These are phyloP conservation scores for Coemansia sp. DNA, from an alignment of 192 early-diverging fungal species.

Conservation along the genomic window DNA sequence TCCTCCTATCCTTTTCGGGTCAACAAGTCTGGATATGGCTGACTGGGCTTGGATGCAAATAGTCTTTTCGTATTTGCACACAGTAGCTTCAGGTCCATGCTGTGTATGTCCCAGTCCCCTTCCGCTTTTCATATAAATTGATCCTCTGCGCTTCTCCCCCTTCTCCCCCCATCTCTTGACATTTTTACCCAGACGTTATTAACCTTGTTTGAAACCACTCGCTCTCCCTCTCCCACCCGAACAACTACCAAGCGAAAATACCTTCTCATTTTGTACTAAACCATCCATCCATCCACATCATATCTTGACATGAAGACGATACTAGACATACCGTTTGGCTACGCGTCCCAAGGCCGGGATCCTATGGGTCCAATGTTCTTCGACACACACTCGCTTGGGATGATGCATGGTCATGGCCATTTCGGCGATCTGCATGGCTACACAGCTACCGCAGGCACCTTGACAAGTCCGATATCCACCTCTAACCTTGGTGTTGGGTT, in stretches of 20 bases:
- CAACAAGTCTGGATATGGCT: constrained; percentile 1
- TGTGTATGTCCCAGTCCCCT: not conserved
- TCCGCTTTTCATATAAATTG: not conserved
- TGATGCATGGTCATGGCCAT: constrained; percentile 23
- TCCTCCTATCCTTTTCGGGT: not conserved
- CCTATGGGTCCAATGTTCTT: constrained; percentile 23
- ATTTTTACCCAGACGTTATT: not conserved
- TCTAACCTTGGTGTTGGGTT: constrained; percentile 22
- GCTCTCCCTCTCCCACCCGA: not conserved
- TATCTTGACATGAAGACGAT: constrained; percentile 7
- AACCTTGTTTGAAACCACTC: not conserved
- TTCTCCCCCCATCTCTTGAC: not conserved
- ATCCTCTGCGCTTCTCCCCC: not conserved
- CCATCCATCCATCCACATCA: too few species aligned
- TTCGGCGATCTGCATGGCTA: constrained; percentile 21
- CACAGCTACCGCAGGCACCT: constrained; percentile 6
- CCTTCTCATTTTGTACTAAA: not conserved
- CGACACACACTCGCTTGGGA: constrained; percentile 21
- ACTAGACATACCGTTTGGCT: constrained; percentile 41
- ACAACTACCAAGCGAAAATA: not conserved
- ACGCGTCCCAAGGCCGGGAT: constrained; percentile 35
- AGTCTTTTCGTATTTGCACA: not conserved
- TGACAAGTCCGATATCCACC: not conserved
- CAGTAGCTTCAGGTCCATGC: not conserved
- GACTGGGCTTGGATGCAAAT: not conserved